Conservation (phyloP, 148 eudicot species). For the Rhododendron simsii region DNA sequence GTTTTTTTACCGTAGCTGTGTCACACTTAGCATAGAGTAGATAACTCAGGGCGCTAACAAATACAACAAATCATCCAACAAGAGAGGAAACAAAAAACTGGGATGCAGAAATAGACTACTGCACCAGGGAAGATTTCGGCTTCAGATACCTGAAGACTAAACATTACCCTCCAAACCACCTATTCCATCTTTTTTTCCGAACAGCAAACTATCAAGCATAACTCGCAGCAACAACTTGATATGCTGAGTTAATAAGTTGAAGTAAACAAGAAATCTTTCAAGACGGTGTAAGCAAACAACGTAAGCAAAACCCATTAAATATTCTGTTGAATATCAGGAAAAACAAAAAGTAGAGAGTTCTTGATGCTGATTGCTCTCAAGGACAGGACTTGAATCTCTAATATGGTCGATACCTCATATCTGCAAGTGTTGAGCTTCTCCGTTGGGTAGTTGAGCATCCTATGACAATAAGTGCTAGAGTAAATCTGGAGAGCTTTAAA, state of each 20-base stretch:
- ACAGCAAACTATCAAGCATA: neutral
- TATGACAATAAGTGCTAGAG: too few species aligned
- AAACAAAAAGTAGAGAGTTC: neutral
- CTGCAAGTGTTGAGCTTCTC: conserved; percentile 19
- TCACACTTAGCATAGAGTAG: neutral
- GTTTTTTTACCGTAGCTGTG: neutral
- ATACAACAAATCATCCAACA: neutral
- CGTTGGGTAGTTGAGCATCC: too few species aligned
- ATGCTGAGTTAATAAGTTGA: neutral
- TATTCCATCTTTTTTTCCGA: too few species aligned
- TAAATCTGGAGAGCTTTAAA: too few species aligned
- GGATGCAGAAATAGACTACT: neutral
- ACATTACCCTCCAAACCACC: neutral
- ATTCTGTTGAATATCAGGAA: neutral
- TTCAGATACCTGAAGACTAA: neutral
- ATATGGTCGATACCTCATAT: conserved; percentile 89
- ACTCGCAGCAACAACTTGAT: neutral
- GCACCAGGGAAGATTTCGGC: neutral
- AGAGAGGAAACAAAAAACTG: neutral
- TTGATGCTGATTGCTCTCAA: neutral
- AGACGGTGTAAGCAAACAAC: neutral
- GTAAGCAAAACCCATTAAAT: neutral
- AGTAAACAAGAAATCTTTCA: neutral
- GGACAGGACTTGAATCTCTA: conserved; percentile 19
- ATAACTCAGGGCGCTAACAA: neutral